Percentiles rank a stretch among this genome's conserved stretches.
Evolutionary conservation across 768 basidiomycete genomes (phyloP).

Genomic region (Agrocybe chaxingu): DNA sequence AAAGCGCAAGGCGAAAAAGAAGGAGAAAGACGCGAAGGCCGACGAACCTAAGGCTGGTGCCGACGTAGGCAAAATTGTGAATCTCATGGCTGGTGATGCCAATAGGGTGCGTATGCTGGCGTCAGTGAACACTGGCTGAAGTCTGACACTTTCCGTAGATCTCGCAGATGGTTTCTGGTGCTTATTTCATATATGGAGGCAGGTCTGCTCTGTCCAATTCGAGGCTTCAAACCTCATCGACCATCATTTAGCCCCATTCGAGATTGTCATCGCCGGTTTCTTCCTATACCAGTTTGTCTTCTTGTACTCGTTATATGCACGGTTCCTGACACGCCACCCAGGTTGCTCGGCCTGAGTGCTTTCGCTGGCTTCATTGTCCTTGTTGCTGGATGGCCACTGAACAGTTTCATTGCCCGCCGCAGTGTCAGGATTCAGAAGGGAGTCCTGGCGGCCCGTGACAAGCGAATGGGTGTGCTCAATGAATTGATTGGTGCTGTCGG

Average conservation of each 20-base stretch:
- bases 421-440: slow-evolving; percentile 62
- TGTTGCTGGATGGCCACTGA: slow-evolving; percentile 66
- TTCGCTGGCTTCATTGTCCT: slow-evolving; percentile 76
- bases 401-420: slow-evolving; percentile 59
- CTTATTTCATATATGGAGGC: slow-evolving; percentile 71
- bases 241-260: slow-evolving; percentile 56
- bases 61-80: slow-evolving; percentile 87
- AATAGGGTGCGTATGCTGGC: slow-evolving; percentile 39
- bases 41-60: slow-evolving; percentile 73
- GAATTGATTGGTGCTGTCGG: slow-evolving; percentile 70
- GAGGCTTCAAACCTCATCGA: not conserved
- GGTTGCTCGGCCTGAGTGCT: slow-evolving; percentile 64
- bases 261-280: slow-evolving; percentile 65
- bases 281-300: slow-evolving; percentile 75
- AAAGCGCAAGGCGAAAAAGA: slow-evolving; percentile 29
- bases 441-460: slow-evolving; percentile 60
- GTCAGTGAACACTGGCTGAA: not conserved
- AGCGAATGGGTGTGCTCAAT: slow-evolving; percentile 73
- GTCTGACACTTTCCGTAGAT: slow-evolving; percentile 26
- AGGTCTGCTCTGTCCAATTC: slow-evolving; percentile 15
- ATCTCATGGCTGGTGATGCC: slow-evolving; percentile 82
- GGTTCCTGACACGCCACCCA: slow-evolving; percentile 15
- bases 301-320: not conserved
- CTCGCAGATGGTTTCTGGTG: slow-evolving; percentile 48
- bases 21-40: slow-evolving; percentile 35